Conservation (phyloP, 441 rosid genomes). For the Rhodomyrtus psidioides region DNA sequence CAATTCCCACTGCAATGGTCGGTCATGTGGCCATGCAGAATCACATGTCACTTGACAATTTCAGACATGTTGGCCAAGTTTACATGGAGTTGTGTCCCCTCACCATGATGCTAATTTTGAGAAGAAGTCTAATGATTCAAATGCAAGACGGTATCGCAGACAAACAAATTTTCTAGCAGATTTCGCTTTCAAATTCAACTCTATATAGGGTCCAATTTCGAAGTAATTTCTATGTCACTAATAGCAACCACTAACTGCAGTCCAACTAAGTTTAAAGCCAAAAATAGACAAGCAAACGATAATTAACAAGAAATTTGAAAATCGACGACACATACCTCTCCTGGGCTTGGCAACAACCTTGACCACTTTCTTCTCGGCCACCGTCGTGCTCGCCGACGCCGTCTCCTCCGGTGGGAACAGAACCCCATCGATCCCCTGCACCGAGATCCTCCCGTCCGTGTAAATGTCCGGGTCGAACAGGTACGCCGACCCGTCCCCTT, state of each 20-base stretch:
- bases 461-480: slow-evolving; percentile 93
- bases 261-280: neutral
- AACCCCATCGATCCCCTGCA: slow-evolving; percentile 93
- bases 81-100: neutral
- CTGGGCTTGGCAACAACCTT: slow-evolving; percentile 66
- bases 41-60: neutral
- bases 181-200: neutral
- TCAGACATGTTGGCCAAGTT: neutral
- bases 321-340: slow-evolving; percentile 48
- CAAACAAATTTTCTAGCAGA: neutral
- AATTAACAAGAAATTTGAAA: neutral
- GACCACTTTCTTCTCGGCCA: slow-evolving; percentile 15
- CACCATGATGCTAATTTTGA: neutral
- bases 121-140: neutral
- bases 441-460: slow-evolving; percentile 91
- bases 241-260: neutral
- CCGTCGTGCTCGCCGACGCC: neutral
- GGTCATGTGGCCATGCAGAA: neutral
- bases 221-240: neutral
- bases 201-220: neutral
- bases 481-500: slow-evolving; percentile 70
- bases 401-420: slow-evolving; percentile 67
- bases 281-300: neutral
- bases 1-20: neutral
- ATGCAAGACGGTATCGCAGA: neutral